These are phyloP conservation scores for Penicillium silybi DNA, from an alignment of 495 filamentous ascomycete species.

Conservation along the genomic window DNA sequence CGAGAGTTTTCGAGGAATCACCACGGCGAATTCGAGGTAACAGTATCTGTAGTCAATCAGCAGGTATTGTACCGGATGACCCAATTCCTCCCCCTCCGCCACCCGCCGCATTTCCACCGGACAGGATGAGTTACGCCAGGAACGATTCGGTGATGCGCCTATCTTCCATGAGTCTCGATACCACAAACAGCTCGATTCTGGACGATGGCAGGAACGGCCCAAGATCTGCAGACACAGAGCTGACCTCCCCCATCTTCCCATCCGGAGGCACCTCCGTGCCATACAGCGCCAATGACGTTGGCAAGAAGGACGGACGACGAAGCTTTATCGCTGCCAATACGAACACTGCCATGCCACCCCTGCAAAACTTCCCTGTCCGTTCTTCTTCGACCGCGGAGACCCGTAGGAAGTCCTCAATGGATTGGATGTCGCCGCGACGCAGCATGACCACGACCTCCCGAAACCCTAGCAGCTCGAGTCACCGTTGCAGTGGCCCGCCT, in stretches of 20 bases:
- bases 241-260: conserved; percentile 32
- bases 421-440: conserved; percentile 31
- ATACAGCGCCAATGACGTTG: conserved; percentile 45
- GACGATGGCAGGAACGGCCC: conserved; percentile 33
- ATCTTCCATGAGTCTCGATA: conserved; percentile 45
- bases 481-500: conserved; percentile 25
- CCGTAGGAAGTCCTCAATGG: conserved; percentile 19
- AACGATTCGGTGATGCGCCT: conserved; percentile 39
- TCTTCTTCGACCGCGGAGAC: conserved; percentile 27
- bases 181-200: conserved; percentile 48
- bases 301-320: conserved; percentile 31
- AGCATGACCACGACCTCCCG: conserved; percentile 35
- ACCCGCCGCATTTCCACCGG: conserved; percentile 30
- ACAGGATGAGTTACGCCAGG: conserved; percentile 35
- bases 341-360: conserved; percentile 16
- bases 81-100: conserved; percentile 46
- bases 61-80: conserved; percentile 37
- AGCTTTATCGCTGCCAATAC: conserved; percentile 23
- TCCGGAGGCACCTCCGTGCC: conserved; percentile 39
- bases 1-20: conserved; percentile 24
- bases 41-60: conserved; percentile 39
- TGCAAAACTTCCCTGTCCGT: conserved; percentile 29
- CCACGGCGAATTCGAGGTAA: conserved; percentile 28
- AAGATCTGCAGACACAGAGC: conserved; percentile 24
- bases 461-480: conserved; percentile 23